A percentile compares a stretch with the other conserved stretches of the same genome.
Evolutionary conservation across 768 basidiomycete genomes (phyloP).

Genomic region (Leccinum barrowsii): DNA sequence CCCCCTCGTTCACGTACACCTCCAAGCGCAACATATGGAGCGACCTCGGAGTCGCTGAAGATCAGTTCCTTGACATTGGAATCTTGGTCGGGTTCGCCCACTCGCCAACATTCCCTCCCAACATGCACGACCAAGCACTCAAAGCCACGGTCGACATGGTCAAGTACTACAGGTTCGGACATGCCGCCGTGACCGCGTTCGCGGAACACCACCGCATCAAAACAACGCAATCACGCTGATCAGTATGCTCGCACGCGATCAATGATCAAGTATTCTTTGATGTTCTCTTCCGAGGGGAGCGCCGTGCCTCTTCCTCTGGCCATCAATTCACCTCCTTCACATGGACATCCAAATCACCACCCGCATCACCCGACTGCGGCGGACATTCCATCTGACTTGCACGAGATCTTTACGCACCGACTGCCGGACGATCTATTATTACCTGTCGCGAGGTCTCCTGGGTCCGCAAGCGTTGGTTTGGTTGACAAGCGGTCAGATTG

Average conservation of each 20-base stretch:
- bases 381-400: constrained; percentile 87
- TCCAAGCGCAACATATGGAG: constrained; percentile 74
- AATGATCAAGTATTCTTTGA: constrained; percentile 88
- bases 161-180: constrained; percentile 46
- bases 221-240: constrained; percentile 70
- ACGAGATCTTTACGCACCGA: constrained; percentile 92
- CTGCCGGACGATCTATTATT: constrained; percentile 98
- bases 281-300: constrained; percentile 82
- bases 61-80: constrained; percentile 93
- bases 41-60: constrained; percentile 65
- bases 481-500: constrained; percentile 82
- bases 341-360: constrained; percentile 54
- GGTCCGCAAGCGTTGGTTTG: constrained; percentile 91
- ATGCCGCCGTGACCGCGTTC: constrained; percentile 72
- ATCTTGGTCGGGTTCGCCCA: constrained; percentile 90
- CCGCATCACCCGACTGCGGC: constrained; percentile 71
- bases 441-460: constrained; percentile 88
- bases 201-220: constrained; percentile 82
- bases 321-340: constrained; percentile 45
- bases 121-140: constrained; percentile 73
- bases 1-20: constrained; percentile 77
- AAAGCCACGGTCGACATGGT: constrained; percentile 40
- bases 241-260: constrained; percentile 85
- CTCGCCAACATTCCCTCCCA: constrained; percentile 77
- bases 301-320: constrained; percentile 78